Evolutionary conservation across 352 stramenopile species (phyloP), one percentile per base, ranked within the genome.

Genomic region (Globisporangium heterothallicum): DNA sequence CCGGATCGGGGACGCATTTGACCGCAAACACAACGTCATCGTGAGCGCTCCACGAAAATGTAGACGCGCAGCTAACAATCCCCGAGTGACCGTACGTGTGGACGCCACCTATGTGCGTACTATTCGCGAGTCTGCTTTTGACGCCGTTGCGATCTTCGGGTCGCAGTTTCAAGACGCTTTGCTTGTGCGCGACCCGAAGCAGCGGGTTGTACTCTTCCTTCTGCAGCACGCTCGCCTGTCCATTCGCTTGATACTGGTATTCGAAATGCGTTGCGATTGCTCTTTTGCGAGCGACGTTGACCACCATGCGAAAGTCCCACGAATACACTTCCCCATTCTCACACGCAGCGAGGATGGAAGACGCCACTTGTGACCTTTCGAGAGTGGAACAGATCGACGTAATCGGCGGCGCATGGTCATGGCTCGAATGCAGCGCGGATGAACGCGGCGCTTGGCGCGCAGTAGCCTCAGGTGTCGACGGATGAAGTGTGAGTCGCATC

Each of bases 31-130:
- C 59, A 2, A 50, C 56, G 13, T 63, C 55, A 18, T 46, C 32
- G 42, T 88, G 77, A 5, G 72, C 74, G 44, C 61, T 61, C 74
- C 74, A 86, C 3, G 56, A 66, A 14, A 55, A 61, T 0, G 61
- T 70, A 0, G 75, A 53, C 16, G 56, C 27, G 9, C 73, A 66
- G 6, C 50, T 57, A 4, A 59, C 24, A 3, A 73, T 24, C 16
- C 51, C 18, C 16, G 49, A 21, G 36, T 58, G n/a, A 36, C 21
- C 36, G 7, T 38, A 12, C n/a, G 18, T 34, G 4, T 30, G 40
- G 8, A 26, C 27, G 19, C 19, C 25, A 7, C 22, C 19, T 34
- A 26, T 12, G 13, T 35, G 9, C 12, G 32, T 18, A 27, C 53
- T 42, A 27, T 16, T 59, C 6, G 21, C 19, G 24, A 44, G 12